Base-by-base conservation (phyloP, 2,329 filamentous ascomycete species). In the Neonectria ditissima region DNA sequence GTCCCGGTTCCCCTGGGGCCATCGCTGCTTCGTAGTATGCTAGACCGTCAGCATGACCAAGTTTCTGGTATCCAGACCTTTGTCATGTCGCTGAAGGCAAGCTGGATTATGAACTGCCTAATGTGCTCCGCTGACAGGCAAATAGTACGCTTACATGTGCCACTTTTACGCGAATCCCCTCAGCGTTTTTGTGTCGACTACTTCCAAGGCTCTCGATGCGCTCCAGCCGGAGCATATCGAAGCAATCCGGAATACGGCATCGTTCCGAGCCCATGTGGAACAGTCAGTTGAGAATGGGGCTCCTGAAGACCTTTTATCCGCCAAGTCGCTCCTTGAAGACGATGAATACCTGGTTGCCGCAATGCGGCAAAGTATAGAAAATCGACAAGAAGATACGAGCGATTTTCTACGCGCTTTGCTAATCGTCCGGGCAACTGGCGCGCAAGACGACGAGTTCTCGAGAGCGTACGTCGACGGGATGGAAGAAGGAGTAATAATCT, bases 131-230 rank as follows among this genome's bases (percentile, higher is more conserved):
- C 65, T 73, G 41, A 74, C 70, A 4, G 43, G 5, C 20, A 20
- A 65, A 18, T 75, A 93, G 86, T 96, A 95, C 78, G 88, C 90
- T 1, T 93, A 94, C 74, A 94, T 97, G 92, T 92, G 90, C 61
- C 91, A 94, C 75, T 95, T 92, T 73, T 95, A 93, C 70, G 91
- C 91, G 41, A 95, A 94, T 69, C 87, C 91, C 1, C 81, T 94
- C 4, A 92, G 89, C 65, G 76, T 93, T 4, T 83, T 95, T 34
- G 77, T 89, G 10, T 79, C 80, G 2, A 65, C 65, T 24, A 69
- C 64, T 39, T 68, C 72, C 47, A 68, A 76, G 7, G 18, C 62
- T 73, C 66, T 74, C 14, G 59, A 51, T n/a, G 53, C 44, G 24
- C 67, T 92, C 1, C 83, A 90, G 54, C 71, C 80, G 1, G 86